Evolutionary conservation across 495 filamentous ascomycete species (phyloP).

Genomic region (Penicillium nucicola): DNA sequence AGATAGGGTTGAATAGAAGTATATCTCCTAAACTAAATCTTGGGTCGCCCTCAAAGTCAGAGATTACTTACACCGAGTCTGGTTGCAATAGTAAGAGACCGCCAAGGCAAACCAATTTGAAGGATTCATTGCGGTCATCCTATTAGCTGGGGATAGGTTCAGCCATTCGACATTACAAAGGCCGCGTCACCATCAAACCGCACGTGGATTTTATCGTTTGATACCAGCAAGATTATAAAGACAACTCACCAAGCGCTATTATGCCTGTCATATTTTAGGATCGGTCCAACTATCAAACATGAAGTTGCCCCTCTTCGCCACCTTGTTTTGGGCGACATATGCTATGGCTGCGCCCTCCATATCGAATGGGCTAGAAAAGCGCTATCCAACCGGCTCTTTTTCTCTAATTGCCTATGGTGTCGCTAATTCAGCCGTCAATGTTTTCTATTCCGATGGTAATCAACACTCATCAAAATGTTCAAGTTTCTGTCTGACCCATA

Average conservation of each 20-base stretch:
- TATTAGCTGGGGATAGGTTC: background rate
- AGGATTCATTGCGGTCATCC: background rate
- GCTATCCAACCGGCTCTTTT: conserved; percentile 17
- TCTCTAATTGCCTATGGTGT: conserved; percentile 17
- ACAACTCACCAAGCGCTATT: background rate
- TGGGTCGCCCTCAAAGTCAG: no score
- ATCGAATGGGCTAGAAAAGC: conserved; percentile 8
- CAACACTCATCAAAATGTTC: background rate
- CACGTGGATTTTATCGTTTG: background rate
- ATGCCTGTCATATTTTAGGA: background rate
- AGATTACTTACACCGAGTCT: no score
- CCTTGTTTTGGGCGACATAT: conserved; percentile 5
- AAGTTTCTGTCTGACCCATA: background rate
- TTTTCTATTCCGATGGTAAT: conserved; percentile 24
- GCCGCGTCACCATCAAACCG: background rate
- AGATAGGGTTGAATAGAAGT: no score
- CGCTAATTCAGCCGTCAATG: background rate
- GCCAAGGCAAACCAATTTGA: background rate
- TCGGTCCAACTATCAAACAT: background rate
- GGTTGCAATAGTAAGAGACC: background rate
- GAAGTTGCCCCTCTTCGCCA: conserved; percentile 5
- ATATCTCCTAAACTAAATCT: no score
- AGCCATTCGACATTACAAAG: background rate
- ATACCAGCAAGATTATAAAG: no score
- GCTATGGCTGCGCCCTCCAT: background rate